These are phyloP conservation scores for Croton setiger DNA, from an alignment of 441 rosid genomes.

Conservation along the genomic window DNA sequence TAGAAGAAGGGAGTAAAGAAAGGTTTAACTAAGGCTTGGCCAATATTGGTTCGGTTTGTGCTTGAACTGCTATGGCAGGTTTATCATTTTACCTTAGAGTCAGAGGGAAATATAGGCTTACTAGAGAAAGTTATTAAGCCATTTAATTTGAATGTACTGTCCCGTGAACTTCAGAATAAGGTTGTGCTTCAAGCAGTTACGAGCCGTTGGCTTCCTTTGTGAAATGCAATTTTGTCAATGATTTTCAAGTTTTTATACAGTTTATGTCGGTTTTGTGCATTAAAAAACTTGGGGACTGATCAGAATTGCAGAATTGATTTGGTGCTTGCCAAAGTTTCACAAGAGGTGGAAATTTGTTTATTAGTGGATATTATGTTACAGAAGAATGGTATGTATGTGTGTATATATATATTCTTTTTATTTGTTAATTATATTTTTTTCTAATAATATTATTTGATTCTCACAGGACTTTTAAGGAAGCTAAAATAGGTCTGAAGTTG, in stretches of 20 bases:
- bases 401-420: no score
- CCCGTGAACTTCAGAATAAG: conserved; percentile 80
- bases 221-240: conserved; percentile 85
- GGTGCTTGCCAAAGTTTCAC: no score
- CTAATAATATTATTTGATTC: no score
- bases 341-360: no score
- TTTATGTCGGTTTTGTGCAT: no score
- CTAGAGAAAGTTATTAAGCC: conserved; percentile 69
- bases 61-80: conserved; percentile 94
- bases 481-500: no score
- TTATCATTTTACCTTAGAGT: conserved; percentile 68
- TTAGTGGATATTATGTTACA: no score
- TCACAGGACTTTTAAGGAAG: no score
- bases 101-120: conserved; percentile 55
- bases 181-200: conserved; percentile 72
- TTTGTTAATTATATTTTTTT: no score
- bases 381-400: no score
- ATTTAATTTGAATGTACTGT: conserved; percentile 62
- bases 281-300: no score
- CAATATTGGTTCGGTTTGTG: conserved; percentile 94
- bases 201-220: conserved; percentile 95
- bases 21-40: conserved; percentile 58
- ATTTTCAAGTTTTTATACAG: conserved; percentile 78
- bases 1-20: conserved; percentile 68
- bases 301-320: no score